These are phyloP conservation scores for Trichoderma simmonsii DNA, from an alignment of 2,329 filamentous ascomycete genomes.

Conservation along the genomic window DNA sequence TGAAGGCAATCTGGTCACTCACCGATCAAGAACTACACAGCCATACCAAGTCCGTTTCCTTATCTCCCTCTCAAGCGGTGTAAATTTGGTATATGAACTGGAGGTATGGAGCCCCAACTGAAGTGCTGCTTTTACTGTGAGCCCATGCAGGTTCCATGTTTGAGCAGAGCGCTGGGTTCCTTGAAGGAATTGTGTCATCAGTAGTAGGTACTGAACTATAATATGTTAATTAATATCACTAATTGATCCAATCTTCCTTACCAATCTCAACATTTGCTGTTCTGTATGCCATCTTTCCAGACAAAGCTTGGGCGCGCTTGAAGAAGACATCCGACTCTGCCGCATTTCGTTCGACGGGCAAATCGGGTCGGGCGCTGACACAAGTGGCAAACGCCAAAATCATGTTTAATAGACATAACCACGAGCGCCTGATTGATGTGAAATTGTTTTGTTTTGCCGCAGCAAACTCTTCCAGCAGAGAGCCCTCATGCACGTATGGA, in stretches of 20 bases:
- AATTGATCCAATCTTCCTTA: not conserved
- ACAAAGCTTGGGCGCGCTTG: not conserved
- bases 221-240: not conserved
- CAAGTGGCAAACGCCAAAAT: slow-evolving; percentile 3
- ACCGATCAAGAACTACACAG: slow-evolving; percentile 7
- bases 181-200: slow-evolving; percentile 9
- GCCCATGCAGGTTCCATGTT: slow-evolving; percentile 9
- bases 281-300: not conserved
- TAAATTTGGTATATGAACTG: not conserved
- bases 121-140: not conserved
- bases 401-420: slow-evolving; percentile 5
- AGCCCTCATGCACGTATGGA: slow-evolving; percentile 6
- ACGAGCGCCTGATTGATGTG: not conserved
- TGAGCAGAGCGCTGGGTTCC: slow-evolving; percentile 10
- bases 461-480: not conserved
- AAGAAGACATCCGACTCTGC: slow-evolving; percentile 10
- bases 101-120: slow-evolving; percentile 4
- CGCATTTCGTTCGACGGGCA: not conserved
- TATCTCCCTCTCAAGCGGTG: not conserved
- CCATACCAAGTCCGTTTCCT: slow-evolving; percentile 8
- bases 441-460: slow-evolving; percentile 1
- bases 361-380: not conserved
- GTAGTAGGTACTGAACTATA: not conserved
- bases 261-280: slow-evolving; percentile 6
- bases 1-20: not conserved